Evolutionary conservation across 2,329 filamentous ascomycete genomes (phyloP), one percentile per base, ranked within the genome.

Genomic region (Fusarium transvaalense): DNA sequence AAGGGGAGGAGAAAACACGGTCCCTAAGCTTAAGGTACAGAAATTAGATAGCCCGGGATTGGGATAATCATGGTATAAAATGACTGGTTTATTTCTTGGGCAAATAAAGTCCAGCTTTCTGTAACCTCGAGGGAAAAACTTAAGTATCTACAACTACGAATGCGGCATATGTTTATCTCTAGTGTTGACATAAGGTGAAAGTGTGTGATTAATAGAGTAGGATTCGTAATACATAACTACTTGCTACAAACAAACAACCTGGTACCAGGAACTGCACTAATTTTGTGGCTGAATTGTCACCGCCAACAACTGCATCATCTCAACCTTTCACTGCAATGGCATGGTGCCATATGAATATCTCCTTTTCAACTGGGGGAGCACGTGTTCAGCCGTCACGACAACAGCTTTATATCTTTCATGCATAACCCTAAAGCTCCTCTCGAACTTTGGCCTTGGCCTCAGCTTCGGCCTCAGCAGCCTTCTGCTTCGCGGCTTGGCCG

Each of bases 401-500:
- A 27, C 15, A n/a, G 12, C 15, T 15, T 42, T 6, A 6, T 17
- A 10, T 27, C 10, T 35, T 46, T 10, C 10, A 21, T 19, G 17
- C 41, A 29, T 13, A n/a, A 9, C 14, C 45, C 82, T 79, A 88
- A 73, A 88, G 75, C 77, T 88, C 86, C 64, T 85, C 78, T 70
- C 83, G 82, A 10, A 74, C 65, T 56, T 83, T 78, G 39, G 79
- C 74, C 51, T 77, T 72, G 3, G 76, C 77, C 7, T 72, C 64
- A 14, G 71, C 75, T 32, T 77, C 72, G 4, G 74, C 72, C 56
- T 83, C 77, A 4, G 72, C 74, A 14, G 82, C 82, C 76, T 85
- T 82, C 72, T 85, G 70, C 76, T 83, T 81, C 0, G 85, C 85
- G 19, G 77, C 82, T 21, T 85, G 80, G 1, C 82, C 79, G 1